Evolutionary conservation across 805 yeast species (phyloP).

Genomic region (Cyberlindnera galapagoensis): DNA sequence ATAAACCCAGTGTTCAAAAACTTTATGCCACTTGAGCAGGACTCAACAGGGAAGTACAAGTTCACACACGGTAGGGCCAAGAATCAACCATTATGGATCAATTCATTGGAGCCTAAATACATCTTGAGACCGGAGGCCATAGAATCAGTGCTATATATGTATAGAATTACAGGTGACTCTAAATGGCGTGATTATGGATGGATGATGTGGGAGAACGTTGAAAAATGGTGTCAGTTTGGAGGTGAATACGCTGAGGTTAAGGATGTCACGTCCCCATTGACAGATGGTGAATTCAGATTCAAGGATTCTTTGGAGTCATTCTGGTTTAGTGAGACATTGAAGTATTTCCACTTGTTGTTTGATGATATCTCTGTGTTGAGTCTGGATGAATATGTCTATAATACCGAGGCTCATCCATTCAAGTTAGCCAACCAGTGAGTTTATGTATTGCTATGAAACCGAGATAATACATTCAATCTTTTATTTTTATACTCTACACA

Average conservation of each 20-base stretch:
- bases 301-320: slow-evolving; percentile 38
- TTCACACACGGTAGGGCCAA: slow-evolving; percentile 11
- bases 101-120: slow-evolving; percentile 31
- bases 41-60: slow-evolving; percentile 6
- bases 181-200: slow-evolving; percentile 52
- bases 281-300: slow-evolving; percentile 18
- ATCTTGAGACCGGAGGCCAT: slow-evolving; percentile 56
- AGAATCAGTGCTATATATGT: slow-evolving; percentile 53
- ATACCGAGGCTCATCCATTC: slow-evolving; percentile 61
- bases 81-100: slow-evolving; percentile 27
- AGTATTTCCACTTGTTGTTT: slow-evolving; percentile 46
- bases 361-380: slow-evolving; percentile 36
- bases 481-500: background rate
- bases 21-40: slow-evolving; percentile 3
- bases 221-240: slow-evolving; percentile 25
- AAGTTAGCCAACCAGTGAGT: slow-evolving; percentile 12
- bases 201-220: slow-evolving; percentile 36
- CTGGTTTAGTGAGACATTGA: slow-evolving; percentile 56
- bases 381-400: slow-evolving; percentile 49
- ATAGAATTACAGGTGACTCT: slow-evolving; percentile 52
- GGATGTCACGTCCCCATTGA: slow-evolving; percentile 31
- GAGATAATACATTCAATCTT: background rate
- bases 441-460: slow-evolving; percentile 1
- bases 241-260: slow-evolving; percentile 33
- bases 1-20: background rate